Evolutionary conservation across 495 filamentous ascomycete genomes (phyloP).

Genomic region (Podospora fimiseda): DNA sequence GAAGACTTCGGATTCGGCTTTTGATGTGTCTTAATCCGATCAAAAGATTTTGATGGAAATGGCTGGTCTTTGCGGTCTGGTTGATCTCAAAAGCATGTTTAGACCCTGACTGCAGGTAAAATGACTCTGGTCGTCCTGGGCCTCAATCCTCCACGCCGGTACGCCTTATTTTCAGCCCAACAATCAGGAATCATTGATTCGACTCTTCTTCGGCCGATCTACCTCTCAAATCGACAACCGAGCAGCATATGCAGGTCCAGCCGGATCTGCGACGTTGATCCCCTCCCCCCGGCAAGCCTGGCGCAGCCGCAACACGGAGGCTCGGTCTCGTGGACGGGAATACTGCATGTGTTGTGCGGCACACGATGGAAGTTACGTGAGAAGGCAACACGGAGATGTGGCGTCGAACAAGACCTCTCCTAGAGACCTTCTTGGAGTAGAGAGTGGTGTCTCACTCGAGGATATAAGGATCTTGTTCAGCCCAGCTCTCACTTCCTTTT

Average conservation of each 20-base stretch:
- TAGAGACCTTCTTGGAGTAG: not conserved
- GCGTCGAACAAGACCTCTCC: not conserved
- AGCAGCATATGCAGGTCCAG: not conserved
- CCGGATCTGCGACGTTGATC: not conserved
- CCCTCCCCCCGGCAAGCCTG: not conserved
- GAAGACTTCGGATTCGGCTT: too few species aligned
- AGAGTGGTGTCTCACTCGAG: not conserved
- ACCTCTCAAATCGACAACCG: not conserved
- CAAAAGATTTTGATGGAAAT: not conserved
- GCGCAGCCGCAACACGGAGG: not conserved
- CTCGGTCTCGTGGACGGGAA: not conserved
- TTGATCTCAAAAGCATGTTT: not conserved
- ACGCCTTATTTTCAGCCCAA: not conserved
- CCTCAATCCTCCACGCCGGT: not conserved
- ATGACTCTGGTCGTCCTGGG: too few species aligned
- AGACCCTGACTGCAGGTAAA: not conserved
- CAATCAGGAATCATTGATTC: not conserved
- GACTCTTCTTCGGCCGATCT: not conserved
- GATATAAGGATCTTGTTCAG: conserved; percentile 9
- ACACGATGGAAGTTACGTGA: not conserved
- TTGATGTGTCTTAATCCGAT: not conserved
- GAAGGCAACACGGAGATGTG: not conserved
- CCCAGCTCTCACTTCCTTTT: not conserved
- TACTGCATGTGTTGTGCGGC: too few species aligned
- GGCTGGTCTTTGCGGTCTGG: too few species aligned